Base-by-base conservation (phyloP, 345 rosid genomes). In the Streptanthus diversifolius region DNA sequence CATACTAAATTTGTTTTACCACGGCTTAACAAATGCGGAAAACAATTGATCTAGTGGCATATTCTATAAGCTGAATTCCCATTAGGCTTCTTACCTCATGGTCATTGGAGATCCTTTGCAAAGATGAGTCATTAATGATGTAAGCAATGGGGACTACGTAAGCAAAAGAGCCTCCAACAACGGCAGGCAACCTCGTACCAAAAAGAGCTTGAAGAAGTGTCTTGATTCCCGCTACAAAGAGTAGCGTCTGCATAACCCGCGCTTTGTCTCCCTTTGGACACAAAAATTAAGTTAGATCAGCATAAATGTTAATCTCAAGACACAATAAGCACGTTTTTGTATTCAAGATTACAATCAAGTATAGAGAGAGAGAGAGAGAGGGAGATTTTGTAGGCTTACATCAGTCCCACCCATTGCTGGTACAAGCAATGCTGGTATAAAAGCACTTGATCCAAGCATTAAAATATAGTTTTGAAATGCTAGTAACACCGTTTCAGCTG, bases 381-480 rank as follows among this genome's bases (percentile, higher is more conserved):
- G n/a, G n/a, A 49, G 63, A 55, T 61, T 47, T 33, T 17, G 58
- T 22, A 68, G 49, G 72, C 88, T 81, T 85, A 93, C 99, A 77
- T 84, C 70, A 52, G 65, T 75, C 14, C 98, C 99, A 7, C 99
- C 99, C 99, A 95, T 95, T 52, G 75, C 84, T 5, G 87, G 98
- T n/a, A 95, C 98, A 1, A 95, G 88, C 71, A 80, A 25, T 29
- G 90, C 80, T 12, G 99, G 87, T 73, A 95, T 87, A 77, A 92
- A 84, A 51, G 90, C 98, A 76, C 88, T 87, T 56, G 99, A 84
- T 66, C 99, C 99, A 63, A 92, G 84, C 90, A 90, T 83, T 68
- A 92, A 79, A 48, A 95, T 92, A 82, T 91, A 95, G 82, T 95
- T 91, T 82, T 95, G 98, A 77, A 95, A 95, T 61, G 92, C 99